phyloP scores from a whole-genome alignment of 2,329 filamentous ascomycete genomes.

The Parastagonospora avenae region DNA sequence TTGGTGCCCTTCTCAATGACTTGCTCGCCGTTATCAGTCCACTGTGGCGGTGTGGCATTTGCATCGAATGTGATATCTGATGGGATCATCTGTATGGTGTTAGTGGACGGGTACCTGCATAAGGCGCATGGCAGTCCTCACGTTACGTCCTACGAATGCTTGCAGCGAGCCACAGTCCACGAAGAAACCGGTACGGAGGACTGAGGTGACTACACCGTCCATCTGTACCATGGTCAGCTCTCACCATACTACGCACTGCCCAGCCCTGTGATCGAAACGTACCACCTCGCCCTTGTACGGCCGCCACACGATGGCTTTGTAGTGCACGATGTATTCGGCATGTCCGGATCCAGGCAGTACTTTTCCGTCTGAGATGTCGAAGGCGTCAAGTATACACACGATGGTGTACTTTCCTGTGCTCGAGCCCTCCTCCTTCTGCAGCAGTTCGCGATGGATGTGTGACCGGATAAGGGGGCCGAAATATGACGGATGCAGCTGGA shows the following conservation, averaged over 20 bases:
- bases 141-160: conserved; percentile 81
- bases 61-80: conserved; percentile 91
- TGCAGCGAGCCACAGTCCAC: conserved; percentile 78
- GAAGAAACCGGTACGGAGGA: conserved; percentile 92
- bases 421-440: conserved; percentile 92
- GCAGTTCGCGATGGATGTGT: conserved; percentile 84
- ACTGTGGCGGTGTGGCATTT: conserved; percentile 95
- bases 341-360: conserved; percentile 90
- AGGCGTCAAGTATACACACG: conserved; percentile 95
- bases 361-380: conserved; percentile 90
- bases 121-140: conserved; percentile 54
- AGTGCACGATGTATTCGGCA: conserved; percentile 93
- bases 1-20: conserved; percentile 94
- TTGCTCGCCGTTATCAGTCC: conserved; percentile 92
- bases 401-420: conserved; percentile 97
- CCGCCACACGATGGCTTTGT: conserved; percentile 95
- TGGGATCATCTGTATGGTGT: conserved; percentile 74
- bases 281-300: conserved; percentile 98
- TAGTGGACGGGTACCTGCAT: conserved; percentile 23
- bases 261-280: conserved; percentile 48
- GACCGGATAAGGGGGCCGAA: conserved; percentile 94
- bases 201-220: conserved; percentile 89
- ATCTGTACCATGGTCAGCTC: conserved; percentile 63
- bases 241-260: neutral
- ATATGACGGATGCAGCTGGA: conserved; percentile 95